Evolutionary conservation across 169 alveolate species (phyloP), one percentile per base, ranked within the genome.

Genomic region (Cystoisospora suis): DNA sequence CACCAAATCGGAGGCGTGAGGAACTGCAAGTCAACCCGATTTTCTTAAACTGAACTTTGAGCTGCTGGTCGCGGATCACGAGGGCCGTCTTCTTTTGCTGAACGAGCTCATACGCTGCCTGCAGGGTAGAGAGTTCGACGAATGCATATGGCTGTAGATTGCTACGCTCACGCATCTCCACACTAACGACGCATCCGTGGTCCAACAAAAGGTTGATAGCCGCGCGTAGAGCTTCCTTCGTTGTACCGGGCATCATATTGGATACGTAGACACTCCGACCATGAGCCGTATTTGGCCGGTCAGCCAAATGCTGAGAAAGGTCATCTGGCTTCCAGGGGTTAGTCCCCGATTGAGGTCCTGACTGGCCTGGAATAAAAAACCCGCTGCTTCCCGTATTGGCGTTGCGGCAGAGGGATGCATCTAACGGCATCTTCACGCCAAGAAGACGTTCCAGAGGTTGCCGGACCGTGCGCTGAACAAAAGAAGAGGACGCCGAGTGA

Each of bases 361-460:
- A 20, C 12, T 61, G 81, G 38, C 81, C 87, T n/a, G 36, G 58
- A 9, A 38, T 20, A 20, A n/a, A 7, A n/a, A 65, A 65, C 42
- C 45, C 36, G 5, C 36, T 5, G 3, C 38, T 3, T 1, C 38
- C 3, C 23, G 56, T 6, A 6, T 46, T 4, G 23, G 65, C 65
- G 65, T 53, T 53, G 20, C 87, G 77, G 44, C 87, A n/a, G 29
- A 87, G 77, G n/a, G 91, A 72, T 9, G 91, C 79, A n/a, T 87
- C 91, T 53, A 87, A 49, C 27, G 91, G 91, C 91, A 87, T 87
- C 81, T 87, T 87, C 45, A 87, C 91, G 27, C 91, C 91, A 47
- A 87, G 23, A 9, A 87, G 69, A 6, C 91, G 75, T 69, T 87
- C 91, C 87, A 87, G 56, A n/a, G 91, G 91, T 80, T 87, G 91